Conservation (phyloP, 1,284 basidiomycete genomes). For the Fomitiporia mediterranea region DNA sequence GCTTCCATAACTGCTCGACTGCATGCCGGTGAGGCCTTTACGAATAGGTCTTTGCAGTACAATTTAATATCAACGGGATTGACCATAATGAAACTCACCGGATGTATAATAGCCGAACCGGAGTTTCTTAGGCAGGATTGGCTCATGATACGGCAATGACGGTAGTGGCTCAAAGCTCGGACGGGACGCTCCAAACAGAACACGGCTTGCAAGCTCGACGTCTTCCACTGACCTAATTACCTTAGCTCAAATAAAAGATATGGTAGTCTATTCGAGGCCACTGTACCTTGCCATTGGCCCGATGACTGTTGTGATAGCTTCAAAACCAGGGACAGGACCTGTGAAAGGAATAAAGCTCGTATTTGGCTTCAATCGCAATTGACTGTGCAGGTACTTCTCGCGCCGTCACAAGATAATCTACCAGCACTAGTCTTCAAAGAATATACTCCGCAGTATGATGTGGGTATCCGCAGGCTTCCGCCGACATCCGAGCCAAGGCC, state of each 20-base stretch:
- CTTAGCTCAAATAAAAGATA: not conserved
- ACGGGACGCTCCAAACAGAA: conserved; percentile 51
- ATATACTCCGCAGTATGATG: conserved; percentile 78
- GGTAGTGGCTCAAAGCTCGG: conserved; percentile 35
- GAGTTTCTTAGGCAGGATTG: conserved; percentile 49
- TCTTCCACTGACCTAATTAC: conserved; percentile 56
- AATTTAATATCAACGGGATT: too few species aligned
- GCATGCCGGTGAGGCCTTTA: conserved; percentile 75
- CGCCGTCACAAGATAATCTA: conserved; percentile 48
- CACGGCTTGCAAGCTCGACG: conserved; percentile 52
- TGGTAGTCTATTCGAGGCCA: too few species aligned
- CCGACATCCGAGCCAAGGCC: conserved; percentile 80
- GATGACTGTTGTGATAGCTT: conserved; percentile 52
- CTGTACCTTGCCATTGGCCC: conserved; percentile 74
- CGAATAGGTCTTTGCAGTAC: conserved; percentile 59
- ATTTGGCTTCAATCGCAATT: not conserved
- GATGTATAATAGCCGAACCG: conserved; percentile 70
- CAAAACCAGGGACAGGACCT: conserved; percentile 60
- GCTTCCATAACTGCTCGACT: conserved; percentile 77
- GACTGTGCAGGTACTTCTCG: conserved; percentile 35
- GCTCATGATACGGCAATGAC: conserved; percentile 58
- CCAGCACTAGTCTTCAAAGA: conserved; percentile 68
- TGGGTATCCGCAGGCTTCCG: conserved; percentile 76
- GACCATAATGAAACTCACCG: conserved; percentile 35
- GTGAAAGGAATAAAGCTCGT: not conserved